Evolutionary conservation across 108 stramenopile species (phyloP).

Genomic region (Skeletonema grethae): DNA sequence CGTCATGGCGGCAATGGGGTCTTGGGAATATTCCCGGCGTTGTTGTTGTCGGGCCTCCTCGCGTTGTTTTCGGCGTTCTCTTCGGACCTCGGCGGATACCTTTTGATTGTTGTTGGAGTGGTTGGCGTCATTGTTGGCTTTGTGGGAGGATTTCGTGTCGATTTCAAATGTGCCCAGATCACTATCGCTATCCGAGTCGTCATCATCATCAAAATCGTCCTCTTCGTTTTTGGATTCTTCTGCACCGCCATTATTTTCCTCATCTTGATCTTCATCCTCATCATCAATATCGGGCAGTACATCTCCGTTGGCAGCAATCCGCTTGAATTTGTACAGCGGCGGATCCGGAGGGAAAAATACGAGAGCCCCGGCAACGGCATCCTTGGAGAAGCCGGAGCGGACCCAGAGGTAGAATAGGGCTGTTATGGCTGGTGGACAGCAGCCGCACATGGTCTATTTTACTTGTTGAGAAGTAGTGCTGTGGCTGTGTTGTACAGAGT

Average conservation of each 20-base stretch:
- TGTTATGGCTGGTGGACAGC: constrained; percentile 81
- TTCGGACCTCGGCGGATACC: constrained; percentile 8
- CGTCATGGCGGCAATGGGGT: constrained; percentile 69
- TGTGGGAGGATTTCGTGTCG: constrained; percentile 24
- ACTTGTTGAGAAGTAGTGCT: too few relatives aligned
- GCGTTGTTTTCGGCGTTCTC: constrained; percentile 7
- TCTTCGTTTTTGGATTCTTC: constrained; percentile 5
- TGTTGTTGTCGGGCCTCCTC: constrained; percentile 25
- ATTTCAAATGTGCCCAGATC: constrained; percentile 50
- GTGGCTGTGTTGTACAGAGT: too few relatives aligned
- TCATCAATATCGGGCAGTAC: constrained; percentile 53
- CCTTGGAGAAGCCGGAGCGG: constrained; percentile 79
- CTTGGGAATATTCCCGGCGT: constrained; percentile 21
- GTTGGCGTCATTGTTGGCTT: constrained; percentile 9
- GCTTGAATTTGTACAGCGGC: constrained; percentile 77
- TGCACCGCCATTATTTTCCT: background rate
- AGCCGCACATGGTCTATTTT: constrained; percentile 48
- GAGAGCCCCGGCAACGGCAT: constrained; percentile 82
- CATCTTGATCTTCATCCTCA: constrained; percentile 15
- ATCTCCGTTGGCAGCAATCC: constrained; percentile 56
- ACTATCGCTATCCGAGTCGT: constrained; percentile 41
- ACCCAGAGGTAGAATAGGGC: constrained; percentile 88
- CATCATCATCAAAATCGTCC: constrained; percentile 13
- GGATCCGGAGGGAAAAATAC: constrained; percentile 91
- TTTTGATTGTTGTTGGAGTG: constrained; percentile 8